These are phyloP conservation scores for Stygiomarasmius scandens DNA, from an alignment of 1,284 basidiomycete genomes.

Conservation along the genomic window DNA sequence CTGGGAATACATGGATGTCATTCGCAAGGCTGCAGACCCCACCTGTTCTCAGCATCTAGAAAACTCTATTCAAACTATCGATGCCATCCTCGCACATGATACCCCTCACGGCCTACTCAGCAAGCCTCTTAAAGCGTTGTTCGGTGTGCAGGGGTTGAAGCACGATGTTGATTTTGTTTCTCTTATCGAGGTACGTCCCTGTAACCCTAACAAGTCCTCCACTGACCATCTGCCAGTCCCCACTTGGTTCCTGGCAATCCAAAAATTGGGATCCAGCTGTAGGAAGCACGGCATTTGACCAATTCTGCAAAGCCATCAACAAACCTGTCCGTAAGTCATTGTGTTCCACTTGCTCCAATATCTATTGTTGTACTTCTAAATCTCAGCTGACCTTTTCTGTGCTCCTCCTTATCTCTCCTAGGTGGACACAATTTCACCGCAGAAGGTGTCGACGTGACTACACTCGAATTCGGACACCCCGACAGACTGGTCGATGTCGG, in stretches of 20 bases:
- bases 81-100: constrained; percentile 55
- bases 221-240: constrained; percentile 26
- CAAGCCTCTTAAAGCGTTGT: constrained; percentile 64
- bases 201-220: background rate
- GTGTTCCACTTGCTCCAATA: constrained; percentile 19
- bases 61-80: constrained; percentile 64
- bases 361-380: constrained; percentile 1
- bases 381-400: no score
- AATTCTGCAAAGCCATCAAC: constrained; percentile 71
- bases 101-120: constrained; percentile 33
- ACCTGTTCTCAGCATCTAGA: constrained; percentile 75
- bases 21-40: constrained; percentile 74
- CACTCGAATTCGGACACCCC: constrained; percentile 45
- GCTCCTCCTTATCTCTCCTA: no score
- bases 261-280: constrained; percentile 77
- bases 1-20: constrained; percentile 89
- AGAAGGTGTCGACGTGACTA: constrained; percentile 20
- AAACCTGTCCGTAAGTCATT: constrained; percentile 37
- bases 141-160: constrained; percentile 68
- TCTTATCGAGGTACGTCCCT: constrained; percentile 53
- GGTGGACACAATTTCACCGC: constrained; percentile 2
- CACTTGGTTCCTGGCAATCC: constrained; percentile 50
- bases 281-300: constrained; percentile 63
- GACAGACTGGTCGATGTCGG: constrained; percentile 45
- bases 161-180: constrained; percentile 83